Evolutionary conservation across 257 asterid genomes (phyloP).

Genomic region (Forsythia suspensa): DNA sequence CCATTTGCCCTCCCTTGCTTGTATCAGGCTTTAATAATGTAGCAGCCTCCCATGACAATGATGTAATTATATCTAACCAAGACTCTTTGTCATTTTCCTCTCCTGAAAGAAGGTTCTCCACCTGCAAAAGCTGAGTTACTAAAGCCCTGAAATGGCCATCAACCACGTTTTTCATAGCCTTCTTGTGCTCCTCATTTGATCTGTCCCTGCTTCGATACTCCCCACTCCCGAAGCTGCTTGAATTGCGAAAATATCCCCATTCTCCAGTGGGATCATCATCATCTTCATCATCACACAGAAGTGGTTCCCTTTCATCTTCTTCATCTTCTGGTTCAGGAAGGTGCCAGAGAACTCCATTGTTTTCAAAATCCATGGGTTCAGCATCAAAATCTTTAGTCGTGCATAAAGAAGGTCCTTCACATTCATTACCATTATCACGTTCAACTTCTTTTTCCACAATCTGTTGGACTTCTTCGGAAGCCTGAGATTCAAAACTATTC

Average conservation of each 20-base stretch:
- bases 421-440: conserved; percentile 60
- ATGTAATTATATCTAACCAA: conserved; percentile 89
- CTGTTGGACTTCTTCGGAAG: conserved; percentile 59
- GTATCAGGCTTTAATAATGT: conserved; percentile 82
- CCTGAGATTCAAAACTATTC: conserved; percentile 43
- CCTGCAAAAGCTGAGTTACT: conserved; percentile 91
- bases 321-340: conserved; percentile 99
- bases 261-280: conserved; percentile 85
- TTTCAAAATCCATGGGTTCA: conserved; percentile 89
- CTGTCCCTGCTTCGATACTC: conserved; percentile 76
- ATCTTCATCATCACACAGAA: conserved; percentile 68
- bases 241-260: conserved; percentile 65
- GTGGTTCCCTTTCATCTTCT: conserved; percentile 81
- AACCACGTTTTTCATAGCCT: conserved; percentile 76
- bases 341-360: conserved; percentile 88
- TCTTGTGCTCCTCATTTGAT: conserved; percentile 87
- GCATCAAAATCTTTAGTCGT: conserved; percentile 61
- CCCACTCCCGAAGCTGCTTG: conserved; percentile 83
- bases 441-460: conserved; percentile 42
- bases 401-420: conserved; percentile 77
- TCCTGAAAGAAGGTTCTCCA: conserved; percentile 72
- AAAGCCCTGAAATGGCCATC: conserved; percentile 94
- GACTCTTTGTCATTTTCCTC: conserved; percentile 76
- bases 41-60: conserved; percentile 98
- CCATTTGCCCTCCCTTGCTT: conserved; percentile 96